Percentiles rank a stretch among this genome's conserved stretches.
phyloP scores from a whole-genome alignment of 345 rosid genomes.

The Sisymbrium irio region DNA sequence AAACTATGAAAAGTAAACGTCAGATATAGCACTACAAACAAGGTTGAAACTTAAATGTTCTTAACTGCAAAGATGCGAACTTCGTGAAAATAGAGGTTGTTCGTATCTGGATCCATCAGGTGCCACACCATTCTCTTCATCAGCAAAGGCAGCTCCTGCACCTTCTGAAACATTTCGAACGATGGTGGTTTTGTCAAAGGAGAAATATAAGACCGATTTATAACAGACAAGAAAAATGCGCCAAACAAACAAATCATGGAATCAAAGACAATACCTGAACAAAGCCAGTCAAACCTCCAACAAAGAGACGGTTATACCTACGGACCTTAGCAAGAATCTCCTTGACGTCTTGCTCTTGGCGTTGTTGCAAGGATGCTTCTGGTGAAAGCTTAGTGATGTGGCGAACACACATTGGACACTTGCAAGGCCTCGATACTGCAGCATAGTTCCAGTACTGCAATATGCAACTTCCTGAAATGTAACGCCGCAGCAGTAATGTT shows the following conservation, averaged over 20 bases:
- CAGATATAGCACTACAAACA: too few species aligned
- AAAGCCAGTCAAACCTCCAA: slow-evolving; percentile 63
- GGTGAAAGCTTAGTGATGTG: slow-evolving; percentile 58
- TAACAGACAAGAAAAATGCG: neutral
- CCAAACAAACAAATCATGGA: neutral
- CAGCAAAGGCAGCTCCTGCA: slow-evolving; percentile 57
- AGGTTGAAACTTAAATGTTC: too few species aligned
- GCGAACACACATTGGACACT: slow-evolving; percentile 83
- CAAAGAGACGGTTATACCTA: slow-evolving; percentile 74
- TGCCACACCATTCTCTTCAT: slow-evolving; percentile 60
- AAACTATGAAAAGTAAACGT: too few species aligned
- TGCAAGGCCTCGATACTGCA: slow-evolving; percentile 71
- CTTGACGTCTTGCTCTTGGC: slow-evolving; percentile 50
- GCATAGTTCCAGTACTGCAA: slow-evolving; percentile 88
- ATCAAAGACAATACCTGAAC: slow-evolving; percentile 45
- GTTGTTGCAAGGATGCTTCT: slow-evolving; percentile 47
- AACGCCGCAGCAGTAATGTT: neutral
- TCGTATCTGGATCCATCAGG: slow-evolving; percentile 80
- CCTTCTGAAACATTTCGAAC: slow-evolving; percentile 48
- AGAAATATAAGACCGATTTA: neutral
- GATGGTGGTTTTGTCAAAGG: slow-evolving; percentile 11
- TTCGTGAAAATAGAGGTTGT: slow-evolving; percentile 48
- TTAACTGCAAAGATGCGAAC: slow-evolving; percentile 77
- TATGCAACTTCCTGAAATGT: slow-evolving; percentile 65
- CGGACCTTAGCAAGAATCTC: slow-evolving; percentile 55